A percentile compares a stretch with the other conserved stretches of the same genome.
Evolutionary conservation across 148 eudicot species (phyloP).

Genomic region (Linanthus parryae): DNA sequence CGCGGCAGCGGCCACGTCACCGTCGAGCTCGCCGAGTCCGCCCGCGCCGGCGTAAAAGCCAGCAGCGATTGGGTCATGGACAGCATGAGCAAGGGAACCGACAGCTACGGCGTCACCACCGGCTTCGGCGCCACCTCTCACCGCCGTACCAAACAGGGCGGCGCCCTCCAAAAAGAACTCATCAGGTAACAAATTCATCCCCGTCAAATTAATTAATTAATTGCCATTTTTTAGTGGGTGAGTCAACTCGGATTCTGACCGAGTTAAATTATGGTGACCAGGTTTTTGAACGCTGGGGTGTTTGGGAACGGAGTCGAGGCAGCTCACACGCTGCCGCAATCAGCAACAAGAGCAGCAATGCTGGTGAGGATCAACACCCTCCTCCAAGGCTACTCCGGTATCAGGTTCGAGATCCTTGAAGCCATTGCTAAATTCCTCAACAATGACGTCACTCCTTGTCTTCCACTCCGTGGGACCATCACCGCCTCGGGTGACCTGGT

Average conservation of each 20-base stretch:
- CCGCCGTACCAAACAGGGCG: constrained; percentile 74
- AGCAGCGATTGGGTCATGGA: constrained; percentile 97
- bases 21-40: constrained; percentile 58
- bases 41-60: constrained; percentile 63
- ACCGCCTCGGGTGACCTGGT: constrained; percentile 83
- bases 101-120: constrained; percentile 79
- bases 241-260: neutral
- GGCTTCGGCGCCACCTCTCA: constrained; percentile 92
- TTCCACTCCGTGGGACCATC: constrained; percentile 86
- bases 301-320: constrained; percentile 62
- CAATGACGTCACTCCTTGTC: constrained; percentile 71
- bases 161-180: constrained; percentile 80
- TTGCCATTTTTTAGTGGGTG: neutral
- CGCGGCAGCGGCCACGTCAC: constrained; percentile 13
- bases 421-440: constrained; percentile 67
- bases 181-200: constrained; percentile 45
- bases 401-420: constrained; percentile 73
- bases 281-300: constrained; percentile 84
- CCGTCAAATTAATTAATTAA: neutral
- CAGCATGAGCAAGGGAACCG: constrained; percentile 76
- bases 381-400: constrained; percentile 90
- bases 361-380: constrained; percentile 85
- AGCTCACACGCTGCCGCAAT: constrained; percentile 60
- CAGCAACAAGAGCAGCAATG: constrained; percentile 88
- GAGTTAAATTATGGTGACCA: constrained; percentile 10